Conservation (phyloP, 345 rosid species). For the Kandelia obovata region DNA sequence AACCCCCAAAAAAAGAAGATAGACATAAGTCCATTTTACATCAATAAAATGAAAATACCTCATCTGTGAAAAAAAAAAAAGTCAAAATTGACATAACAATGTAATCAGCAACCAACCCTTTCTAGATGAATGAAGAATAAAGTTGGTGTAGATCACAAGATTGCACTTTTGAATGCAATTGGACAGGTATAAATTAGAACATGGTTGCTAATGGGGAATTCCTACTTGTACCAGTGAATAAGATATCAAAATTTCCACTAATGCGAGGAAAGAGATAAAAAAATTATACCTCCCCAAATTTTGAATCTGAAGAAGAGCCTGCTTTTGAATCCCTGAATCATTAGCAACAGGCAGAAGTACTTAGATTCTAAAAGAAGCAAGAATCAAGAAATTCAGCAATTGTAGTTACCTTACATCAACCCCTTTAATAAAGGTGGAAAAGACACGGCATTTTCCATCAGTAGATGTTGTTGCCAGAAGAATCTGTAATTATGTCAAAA, state of each 20-base stretch:
- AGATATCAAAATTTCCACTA: background rate
- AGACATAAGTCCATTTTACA: too few species aligned
- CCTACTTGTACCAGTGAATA: background rate
- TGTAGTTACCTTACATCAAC: conserved; percentile 73
- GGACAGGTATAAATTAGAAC: background rate
- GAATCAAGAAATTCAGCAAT: conserved; percentile 7
- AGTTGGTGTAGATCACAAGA: too few species aligned
- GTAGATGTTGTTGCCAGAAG: conserved; percentile 94
- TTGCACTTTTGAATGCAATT: background rate
- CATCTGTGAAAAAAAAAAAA: background rate
- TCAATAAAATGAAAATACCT: background rate
- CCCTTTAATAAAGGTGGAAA: conserved; percentile 97
- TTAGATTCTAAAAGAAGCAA: background rate
- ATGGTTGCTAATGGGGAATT: background rate
- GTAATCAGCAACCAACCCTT: background rate
- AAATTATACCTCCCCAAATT: conserved; percentile 89
- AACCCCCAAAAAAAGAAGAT: too few species aligned
- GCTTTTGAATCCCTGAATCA: conserved; percentile 66
- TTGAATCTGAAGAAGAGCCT: conserved; percentile 63
- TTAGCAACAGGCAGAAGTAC: conserved; percentile 14
- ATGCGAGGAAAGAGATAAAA: conserved; percentile 7
- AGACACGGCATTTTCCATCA: conserved; percentile 94
- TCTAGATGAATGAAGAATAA: background rate
- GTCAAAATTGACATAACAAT: background rate
- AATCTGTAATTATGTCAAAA: conserved; percentile 39